phyloP scores from a whole-genome alignment of 352 stramenopile species.

The Thraustochytrium sp. region DNA sequence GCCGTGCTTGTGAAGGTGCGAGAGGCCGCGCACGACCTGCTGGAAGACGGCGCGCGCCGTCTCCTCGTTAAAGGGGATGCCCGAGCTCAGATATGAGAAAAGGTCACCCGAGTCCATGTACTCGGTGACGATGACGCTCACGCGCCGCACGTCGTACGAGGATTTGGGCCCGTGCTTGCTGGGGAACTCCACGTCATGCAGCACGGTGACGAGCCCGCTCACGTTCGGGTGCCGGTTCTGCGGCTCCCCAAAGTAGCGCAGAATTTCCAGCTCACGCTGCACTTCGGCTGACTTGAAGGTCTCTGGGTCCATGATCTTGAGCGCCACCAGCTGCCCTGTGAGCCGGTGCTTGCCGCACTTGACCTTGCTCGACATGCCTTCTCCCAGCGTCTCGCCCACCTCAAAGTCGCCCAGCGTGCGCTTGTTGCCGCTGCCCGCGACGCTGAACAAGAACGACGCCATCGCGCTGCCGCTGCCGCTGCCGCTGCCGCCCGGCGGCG shows the following conservation, averaged over 20 bases:
- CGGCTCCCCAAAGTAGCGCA: constrained; percentile 43
- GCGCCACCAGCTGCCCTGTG: constrained; percentile 18
- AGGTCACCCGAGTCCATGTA: constrained; percentile 41
- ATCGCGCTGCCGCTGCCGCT: no score
- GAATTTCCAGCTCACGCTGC: constrained; percentile 37
- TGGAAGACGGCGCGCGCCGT: constrained; percentile 74
- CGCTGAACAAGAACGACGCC: constrained; percentile 22
- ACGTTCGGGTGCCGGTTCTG: constrained; percentile 40
- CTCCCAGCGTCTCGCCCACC: constrained; percentile 41
- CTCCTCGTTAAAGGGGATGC: constrained; percentile 59
- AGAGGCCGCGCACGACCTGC: constrained; percentile 76
- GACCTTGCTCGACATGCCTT: constrained; percentile 34
- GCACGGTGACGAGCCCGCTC: constrained; percentile 28
- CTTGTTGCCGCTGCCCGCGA: not conserved
- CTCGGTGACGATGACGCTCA: constrained; percentile 43
- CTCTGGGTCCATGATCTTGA: constrained; percentile 40
- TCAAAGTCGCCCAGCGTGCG: constrained; percentile 3
- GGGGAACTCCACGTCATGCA: constrained; percentile 20
- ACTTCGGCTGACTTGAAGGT: constrained; percentile 1
- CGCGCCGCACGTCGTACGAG: not conserved
- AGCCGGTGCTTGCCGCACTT: constrained; percentile 8
- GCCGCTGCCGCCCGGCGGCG: no score
- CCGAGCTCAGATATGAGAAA: constrained; percentile 26
- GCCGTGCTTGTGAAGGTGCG: constrained; percentile 76
- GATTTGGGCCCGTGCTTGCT: constrained; percentile 2